These are phyloP conservation scores for Lasiosphaeria ovina DNA, from an alignment of 495 filamentous ascomycete genomes.

Conservation along the genomic window DNA sequence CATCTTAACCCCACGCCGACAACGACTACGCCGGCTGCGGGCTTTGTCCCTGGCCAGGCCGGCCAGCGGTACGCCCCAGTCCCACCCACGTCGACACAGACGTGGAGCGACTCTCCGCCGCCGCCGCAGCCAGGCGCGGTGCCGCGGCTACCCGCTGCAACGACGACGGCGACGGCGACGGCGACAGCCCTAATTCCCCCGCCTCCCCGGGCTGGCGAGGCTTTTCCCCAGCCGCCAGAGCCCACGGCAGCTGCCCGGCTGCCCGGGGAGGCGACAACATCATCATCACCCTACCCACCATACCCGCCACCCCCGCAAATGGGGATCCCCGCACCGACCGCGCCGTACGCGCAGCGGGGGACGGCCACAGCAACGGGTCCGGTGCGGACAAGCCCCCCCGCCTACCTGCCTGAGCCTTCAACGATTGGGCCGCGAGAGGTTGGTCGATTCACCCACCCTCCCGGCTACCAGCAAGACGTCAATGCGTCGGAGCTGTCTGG, in stretches of 20 bases:
- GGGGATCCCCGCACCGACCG: constrained; percentile 36
- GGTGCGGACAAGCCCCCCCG: neutral
- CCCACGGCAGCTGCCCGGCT: constrained; percentile 27
- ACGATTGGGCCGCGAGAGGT: constrained; percentile 1
- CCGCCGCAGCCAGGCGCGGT: constrained; percentile 59
- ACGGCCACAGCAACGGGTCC: constrained; percentile 31
- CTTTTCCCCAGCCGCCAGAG: constrained; percentile 28
- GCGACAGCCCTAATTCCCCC: constrained; percentile 39
- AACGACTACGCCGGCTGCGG: neutral
- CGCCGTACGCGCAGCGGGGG: constrained; percentile 35
- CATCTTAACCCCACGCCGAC: neutral
- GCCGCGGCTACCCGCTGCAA: constrained; percentile 22
- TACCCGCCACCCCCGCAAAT: constrained; percentile 42
- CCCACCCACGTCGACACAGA: constrained; percentile 31
- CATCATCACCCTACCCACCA: neutral
- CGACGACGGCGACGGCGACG: constrained; percentile 6
- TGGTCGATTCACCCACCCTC: constrained; percentile 16
- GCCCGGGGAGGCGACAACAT: constrained; percentile 16
- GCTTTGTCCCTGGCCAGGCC: neutral
- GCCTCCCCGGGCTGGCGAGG: constrained; percentile 53
- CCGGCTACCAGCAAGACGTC: constrained; percentile 54
- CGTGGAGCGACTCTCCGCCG: constrained; percentile 42
- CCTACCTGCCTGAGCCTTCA: constrained; percentile 8
- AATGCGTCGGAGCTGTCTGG: constrained; percentile 41
- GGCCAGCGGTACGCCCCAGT: constrained; percentile 24